Base-by-base conservation (phyloP, 305 asterid species). In the Striga hermonthica region DNA sequence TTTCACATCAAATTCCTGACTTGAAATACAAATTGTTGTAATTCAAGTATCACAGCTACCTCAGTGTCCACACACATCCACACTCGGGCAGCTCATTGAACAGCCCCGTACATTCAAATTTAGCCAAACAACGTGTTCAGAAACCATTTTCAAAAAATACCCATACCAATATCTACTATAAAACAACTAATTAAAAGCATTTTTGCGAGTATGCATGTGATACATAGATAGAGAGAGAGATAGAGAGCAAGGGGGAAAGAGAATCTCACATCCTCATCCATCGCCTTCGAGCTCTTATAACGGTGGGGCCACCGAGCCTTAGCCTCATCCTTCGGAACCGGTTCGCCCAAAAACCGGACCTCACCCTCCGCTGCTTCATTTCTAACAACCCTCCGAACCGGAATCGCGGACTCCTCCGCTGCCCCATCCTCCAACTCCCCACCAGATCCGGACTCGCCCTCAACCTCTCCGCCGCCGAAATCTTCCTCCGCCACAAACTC, bases 281-380 rank as follows among this genome's bases (percentile, higher is more conserved):
- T 11, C 7, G 37, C 1, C 0, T n/a, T 9, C 14, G 47, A 65
- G n/a, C n/a, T n/a, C 47, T 22, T 62, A 70, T 77, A 86, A 0
- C 95, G 80, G 60, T 78, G 74, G 5, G 95, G 95, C 95, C 92
- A 89, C 13, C 75, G 69, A 40, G 52, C 47, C 40, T 74, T 60
- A 14, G 95, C 95, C 64, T 81, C 87, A 0, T 58, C 72, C 0
- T 38, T 60, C 0, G 72, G 35, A 4, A 86, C 10, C 45, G 85
- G 82, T 8, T 79, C 74, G 0, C 86, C 83, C n/a, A 72, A 3
- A 50, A 83, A 75, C 36, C 59, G 65, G 12, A 40, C 40, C 1
- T 3, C 64, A 0, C 8, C 61, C 1, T 61, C 74, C 13, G 35
- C 72, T 6, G 6, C 73, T 6, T 15, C 76, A 10, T 12, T 8